A percentile compares a stretch with the other conserved stretches of the same genome.
Conservation (phyloP, 208 protist genomes). For the Perkinsela sp. region DNA sequence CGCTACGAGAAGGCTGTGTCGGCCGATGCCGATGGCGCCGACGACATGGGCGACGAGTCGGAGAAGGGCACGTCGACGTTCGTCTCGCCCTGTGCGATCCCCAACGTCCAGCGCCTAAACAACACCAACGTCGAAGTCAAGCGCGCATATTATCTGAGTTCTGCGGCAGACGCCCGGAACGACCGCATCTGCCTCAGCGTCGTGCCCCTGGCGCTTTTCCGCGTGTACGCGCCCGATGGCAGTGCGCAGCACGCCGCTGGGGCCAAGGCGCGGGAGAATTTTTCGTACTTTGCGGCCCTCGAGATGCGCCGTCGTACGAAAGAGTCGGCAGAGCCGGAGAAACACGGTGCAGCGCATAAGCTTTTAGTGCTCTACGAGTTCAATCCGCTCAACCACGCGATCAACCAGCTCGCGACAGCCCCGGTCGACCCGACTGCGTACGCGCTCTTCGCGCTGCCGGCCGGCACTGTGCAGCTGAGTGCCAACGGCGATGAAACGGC, state of each 20-base stretch:
- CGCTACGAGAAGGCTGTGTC: not conserved
- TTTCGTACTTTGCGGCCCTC: not conserved
- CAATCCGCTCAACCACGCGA: not conserved
- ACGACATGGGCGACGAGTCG: not conserved
- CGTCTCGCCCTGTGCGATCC: not conserved
- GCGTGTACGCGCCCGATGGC: not conserved
- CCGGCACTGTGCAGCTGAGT: not conserved
- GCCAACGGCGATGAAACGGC: not conserved
- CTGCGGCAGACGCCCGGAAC: not conserved
- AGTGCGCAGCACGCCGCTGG: not conserved
- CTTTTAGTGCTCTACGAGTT: not conserved
- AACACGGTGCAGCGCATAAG: not conserved
- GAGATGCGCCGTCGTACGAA: not conserved
- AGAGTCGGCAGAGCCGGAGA: not conserved
- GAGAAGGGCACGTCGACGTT: not conserved
- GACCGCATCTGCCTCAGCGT: not conserved
- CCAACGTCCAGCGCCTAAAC: not conserved
- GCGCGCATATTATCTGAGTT: not conserved
- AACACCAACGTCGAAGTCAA: not conserved
- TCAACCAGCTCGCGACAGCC: not conserved
- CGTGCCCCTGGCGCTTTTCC: not conserved
- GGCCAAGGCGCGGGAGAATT: not conserved
- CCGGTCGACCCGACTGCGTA: not conserved
- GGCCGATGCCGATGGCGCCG: not conserved
- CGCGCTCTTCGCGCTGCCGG: not conserved